Evolutionary conservation across 805 yeast genomes (phyloP).

Genomic region (Cyberlindnera mrakii): DNA sequence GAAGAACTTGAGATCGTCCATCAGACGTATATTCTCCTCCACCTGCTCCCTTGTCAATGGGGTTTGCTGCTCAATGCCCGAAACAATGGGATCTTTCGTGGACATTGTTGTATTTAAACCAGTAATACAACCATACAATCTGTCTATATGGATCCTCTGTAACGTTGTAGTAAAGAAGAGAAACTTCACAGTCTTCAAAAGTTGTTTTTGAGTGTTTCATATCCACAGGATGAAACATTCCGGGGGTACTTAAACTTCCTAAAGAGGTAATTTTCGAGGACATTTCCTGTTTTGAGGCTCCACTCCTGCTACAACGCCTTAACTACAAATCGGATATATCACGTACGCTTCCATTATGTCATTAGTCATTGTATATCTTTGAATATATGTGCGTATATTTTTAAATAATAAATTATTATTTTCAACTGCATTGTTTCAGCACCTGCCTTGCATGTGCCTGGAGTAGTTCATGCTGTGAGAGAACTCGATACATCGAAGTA

Average conservation of each 20-base stretch:
- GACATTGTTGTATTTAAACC: slow-evolving; percentile 1
- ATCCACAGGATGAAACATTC: slow-evolving; percentile 12
- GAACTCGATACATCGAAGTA: slow-evolving; percentile 1
- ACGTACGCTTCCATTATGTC: too few species aligned
- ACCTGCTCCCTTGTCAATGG: slow-evolving; percentile 18
- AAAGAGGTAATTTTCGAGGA: not conserved
- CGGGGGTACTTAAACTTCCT: slow-evolving; percentile 5
- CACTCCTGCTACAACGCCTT: not conserved
- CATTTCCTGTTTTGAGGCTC: not conserved
- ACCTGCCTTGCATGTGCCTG: slow-evolving; percentile 14
- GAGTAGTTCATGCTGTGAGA: slow-evolving; percentile 9
- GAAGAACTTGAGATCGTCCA: slow-evolving; percentile 79
- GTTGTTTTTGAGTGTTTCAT: not conserved
- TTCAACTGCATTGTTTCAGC: slow-evolving; percentile 2
- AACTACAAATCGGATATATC: too few species aligned
- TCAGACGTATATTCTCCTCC: slow-evolving; percentile 52
- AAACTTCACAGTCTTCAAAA: slow-evolving; percentile 4
- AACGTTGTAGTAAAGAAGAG: too few species aligned
- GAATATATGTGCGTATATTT: not conserved
- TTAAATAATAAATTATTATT: too few species aligned
- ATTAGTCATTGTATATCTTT: not conserved
- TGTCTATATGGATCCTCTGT: too few species aligned
- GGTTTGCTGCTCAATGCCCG: not conserved
- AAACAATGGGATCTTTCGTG: not conserved
- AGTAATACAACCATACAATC: too few species aligned